Conservation (phyloP, 139 green algal genomes). For the Parachlorella kessleri region DNA sequence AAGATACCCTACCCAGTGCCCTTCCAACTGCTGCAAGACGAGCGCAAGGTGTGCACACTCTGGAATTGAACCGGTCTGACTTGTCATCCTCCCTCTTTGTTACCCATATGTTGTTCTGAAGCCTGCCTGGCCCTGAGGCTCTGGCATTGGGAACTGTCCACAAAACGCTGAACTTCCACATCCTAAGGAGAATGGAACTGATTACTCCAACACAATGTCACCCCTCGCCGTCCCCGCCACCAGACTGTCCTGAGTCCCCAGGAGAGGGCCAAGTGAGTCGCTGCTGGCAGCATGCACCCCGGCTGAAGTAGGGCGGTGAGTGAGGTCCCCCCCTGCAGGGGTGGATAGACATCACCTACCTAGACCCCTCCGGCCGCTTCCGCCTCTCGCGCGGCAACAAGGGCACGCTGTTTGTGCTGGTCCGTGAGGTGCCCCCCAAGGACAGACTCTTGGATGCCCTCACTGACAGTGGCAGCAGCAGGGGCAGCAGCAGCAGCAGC, state of each 20-base stretch:
- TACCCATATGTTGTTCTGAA: too few relatives aligned
- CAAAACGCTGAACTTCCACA: too few relatives aligned
- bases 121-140: too few relatives aligned
- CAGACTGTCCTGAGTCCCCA: too few relatives aligned
- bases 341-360: slow-evolving; percentile 90
- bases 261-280: too few relatives aligned
- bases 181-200: too few relatives aligned
- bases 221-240: too few relatives aligned
- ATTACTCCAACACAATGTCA: too few relatives aligned
- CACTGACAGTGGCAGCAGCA: neutral
- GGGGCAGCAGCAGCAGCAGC: neutral
- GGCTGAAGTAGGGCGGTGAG: neutral
- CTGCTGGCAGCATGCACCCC: too few relatives aligned
- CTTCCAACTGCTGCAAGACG: slow-evolving; percentile 93
- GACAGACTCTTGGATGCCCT: slow-evolving; percentile 49
- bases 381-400: slow-evolving; percentile 88
- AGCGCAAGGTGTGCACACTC: slow-evolving; percentile 89
- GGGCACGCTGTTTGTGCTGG: slow-evolving; percentile 68
- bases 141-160: too few relatives aligned
- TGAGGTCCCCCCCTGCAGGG: slow-evolving; percentile 61
- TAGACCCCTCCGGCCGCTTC: slow-evolving; percentile 63
- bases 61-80: too few relatives aligned
- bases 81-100: too few relatives aligned
- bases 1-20: slow-evolving; percentile 96
- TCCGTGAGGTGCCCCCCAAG: slow-evolving; percentile 53